Evolutionary conservation across 2,329 filamentous ascomycete species (phyloP).

Genomic region (Claviceps capensis): DNA sequence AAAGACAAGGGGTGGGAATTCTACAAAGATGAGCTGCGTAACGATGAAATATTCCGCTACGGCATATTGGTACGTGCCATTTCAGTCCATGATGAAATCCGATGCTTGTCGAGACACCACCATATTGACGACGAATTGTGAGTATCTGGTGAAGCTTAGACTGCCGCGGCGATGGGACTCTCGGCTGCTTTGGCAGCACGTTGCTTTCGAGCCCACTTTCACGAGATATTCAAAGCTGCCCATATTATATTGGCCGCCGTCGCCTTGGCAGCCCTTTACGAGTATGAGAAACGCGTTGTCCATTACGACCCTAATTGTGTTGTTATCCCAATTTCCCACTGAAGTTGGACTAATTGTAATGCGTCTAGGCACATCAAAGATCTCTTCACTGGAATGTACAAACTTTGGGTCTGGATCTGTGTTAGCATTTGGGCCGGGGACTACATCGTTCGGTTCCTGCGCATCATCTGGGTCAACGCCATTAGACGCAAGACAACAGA

Average conservation of each 20-base stretch:
- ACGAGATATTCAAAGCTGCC: constrained; percentile 28
- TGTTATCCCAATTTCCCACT: not conserved
- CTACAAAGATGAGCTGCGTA: constrained; percentile 2
- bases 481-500: constrained; percentile 5
- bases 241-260: constrained; percentile 34
- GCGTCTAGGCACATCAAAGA: constrained; percentile 8
- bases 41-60: constrained; percentile 3
- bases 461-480: constrained; percentile 22
- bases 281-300: constrained; percentile 19
- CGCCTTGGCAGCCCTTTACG: constrained; percentile 29
- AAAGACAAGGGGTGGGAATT: constrained; percentile 8
- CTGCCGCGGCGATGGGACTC: not conserved
- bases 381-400: constrained; percentile 9
- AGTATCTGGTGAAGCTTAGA: not conserved
- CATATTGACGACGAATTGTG: too few relatives aligned
- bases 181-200: not conserved
- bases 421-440: constrained; percentile 30
- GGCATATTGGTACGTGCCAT: constrained; percentile 4
- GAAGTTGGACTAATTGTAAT: too few relatives aligned
- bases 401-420: constrained; percentile 23
- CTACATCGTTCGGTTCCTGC: constrained; percentile 26
- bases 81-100: not conserved
- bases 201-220: constrained; percentile 11
- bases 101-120: not conserved
- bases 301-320: not conserved